These are phyloP conservation scores for Anthostomella pinea DNA, from an alignment of 2,329 filamentous ascomycete species.

Conservation along the genomic window DNA sequence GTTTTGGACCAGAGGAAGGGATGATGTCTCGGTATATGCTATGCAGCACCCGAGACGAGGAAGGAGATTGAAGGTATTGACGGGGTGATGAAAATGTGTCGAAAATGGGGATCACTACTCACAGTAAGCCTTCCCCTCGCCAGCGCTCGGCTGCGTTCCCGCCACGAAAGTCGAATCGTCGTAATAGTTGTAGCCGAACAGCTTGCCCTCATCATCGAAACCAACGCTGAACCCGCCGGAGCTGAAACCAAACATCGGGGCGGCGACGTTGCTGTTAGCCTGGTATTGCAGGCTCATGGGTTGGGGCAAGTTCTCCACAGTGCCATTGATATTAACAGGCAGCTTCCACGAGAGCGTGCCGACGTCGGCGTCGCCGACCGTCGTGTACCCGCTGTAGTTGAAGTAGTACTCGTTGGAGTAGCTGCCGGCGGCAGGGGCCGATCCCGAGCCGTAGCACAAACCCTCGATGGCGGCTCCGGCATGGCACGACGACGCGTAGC, in stretches of 20 bases:
- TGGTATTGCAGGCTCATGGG: slow-evolving; percentile 23
- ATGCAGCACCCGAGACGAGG: too few relatives aligned
- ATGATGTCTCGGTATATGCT: too few relatives aligned
- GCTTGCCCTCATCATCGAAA: slow-evolving; percentile 29
- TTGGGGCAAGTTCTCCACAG: slow-evolving; percentile 11
- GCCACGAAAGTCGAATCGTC: slow-evolving; percentile 29
- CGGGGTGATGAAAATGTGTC: too few relatives aligned
- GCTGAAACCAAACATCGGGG: slow-evolving; percentile 26
- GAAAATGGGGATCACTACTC: slow-evolving; percentile 1
- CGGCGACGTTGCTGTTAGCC: slow-evolving; percentile 31
- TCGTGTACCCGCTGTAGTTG: slow-evolving; percentile 29
- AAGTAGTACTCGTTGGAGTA: slow-evolving; percentile 30
- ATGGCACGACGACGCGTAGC: slow-evolving; percentile 33
- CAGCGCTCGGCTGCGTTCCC: slow-evolving; percentile 15
- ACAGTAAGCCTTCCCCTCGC: slow-evolving; percentile 19
- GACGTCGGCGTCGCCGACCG: slow-evolving; percentile 13
- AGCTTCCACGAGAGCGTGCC: slow-evolving; percentile 33
- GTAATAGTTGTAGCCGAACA: slow-evolving; percentile 26
- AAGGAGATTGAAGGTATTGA: too few relatives aligned
- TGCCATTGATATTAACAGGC: slow-evolving; percentile 17
- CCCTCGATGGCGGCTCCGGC: slow-evolving; percentile 34
- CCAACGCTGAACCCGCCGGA: slow-evolving; percentile 17
- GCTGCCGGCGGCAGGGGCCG: slow-evolving; percentile 9
- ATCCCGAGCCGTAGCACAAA: slow-evolving; percentile 27
- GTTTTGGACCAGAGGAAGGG: too few relatives aligned